Base-by-base conservation (phyloP, 2,329 filamentous ascomycete genomes). In the Penicillium olsonii region DNA sequence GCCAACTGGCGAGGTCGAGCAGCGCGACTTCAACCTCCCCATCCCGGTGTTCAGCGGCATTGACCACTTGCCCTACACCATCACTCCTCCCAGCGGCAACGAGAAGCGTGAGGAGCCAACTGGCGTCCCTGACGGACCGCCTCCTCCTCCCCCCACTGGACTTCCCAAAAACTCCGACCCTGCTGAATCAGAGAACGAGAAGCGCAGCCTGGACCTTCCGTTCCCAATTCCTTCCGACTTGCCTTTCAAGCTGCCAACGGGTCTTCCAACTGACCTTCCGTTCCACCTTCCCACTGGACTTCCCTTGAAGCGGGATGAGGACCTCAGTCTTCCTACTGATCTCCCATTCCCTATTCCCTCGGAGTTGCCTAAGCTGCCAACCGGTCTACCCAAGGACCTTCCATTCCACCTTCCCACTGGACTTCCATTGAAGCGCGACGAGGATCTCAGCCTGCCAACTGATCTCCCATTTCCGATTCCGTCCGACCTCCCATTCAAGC, bases 221-320 rank as follows among this genome's bases (percentile, higher is more conserved):
- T 24, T 24, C 22, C 22, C 22, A 8, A 24, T 24, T 24, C 22
- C 22, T 8, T 5, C 22, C 4, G 22, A 24, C 22, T 24, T 24
- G 22, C 22, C 22, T 24, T 24, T 24, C 22, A 24, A 24, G 22
- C 22, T 24, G 22, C 22, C 22, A 5, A 24, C 22, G 8, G 22
- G 22, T 24, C 22, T 24, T 8, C 22, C 22, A 24, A 5, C 22
- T 24, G 22, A 24, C 22, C 22, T 24, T 4, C 22, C 22, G 8
- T 24, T 24, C 22, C 4, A 8, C 22, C 22, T 24, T 4, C 37
- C 45, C n/a, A 29, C 24, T 3, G 29, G 24, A 10, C 4, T 40
- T 15, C 33, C 37, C 27, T 45, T 52, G 11, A 49, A 53, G 42
- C 53, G 53, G 40, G 38, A 52, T 37, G 34, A 31, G 14, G 29